phyloP scores from a whole-genome alignment of 257 asterid species.

The Craterostigma plantagineum region DNA sequence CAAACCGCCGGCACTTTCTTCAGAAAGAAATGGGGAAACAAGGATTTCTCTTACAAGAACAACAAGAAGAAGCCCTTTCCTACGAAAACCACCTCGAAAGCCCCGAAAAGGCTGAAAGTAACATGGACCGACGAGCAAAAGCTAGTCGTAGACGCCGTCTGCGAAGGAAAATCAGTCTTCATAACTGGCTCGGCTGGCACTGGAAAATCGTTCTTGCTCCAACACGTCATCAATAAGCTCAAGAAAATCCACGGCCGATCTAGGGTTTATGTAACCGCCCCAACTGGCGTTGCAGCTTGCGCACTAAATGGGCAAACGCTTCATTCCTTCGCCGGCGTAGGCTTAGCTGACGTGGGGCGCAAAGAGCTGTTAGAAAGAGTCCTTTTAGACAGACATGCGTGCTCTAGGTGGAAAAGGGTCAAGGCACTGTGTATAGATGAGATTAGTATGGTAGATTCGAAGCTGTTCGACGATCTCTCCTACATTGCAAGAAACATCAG shows the following conservation, averaged over 20 bases:
- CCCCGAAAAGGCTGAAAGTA: conserved; percentile 14
- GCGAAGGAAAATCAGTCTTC: conserved; percentile 36
- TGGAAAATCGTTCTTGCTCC: conserved; percentile 45
- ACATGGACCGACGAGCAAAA: conserved; percentile 50
- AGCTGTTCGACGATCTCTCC: conserved; percentile 32
- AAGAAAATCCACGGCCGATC: conserved; percentile 31
- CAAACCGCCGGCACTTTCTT: conserved; percentile 10
- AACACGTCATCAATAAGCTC: conserved; percentile 26
- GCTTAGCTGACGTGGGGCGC: conserved; percentile 13
- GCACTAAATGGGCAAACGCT: conserved; percentile 34
- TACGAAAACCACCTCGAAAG: conserved; percentile 7
- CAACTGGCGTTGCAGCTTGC: conserved; percentile 66
- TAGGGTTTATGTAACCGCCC: conserved; percentile 46
- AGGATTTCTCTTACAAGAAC: conserved; percentile 7
- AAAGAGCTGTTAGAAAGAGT: conserved; percentile 25
- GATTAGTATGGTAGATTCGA: conserved; percentile 45
- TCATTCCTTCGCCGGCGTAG: conserved; percentile 41
- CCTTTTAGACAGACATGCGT: conserved; percentile 17
- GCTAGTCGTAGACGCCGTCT: conserved; percentile 31
- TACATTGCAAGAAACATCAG: conserved; percentile 16
- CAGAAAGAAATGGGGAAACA: conserved; percentile 5
- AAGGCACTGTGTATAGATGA: conserved; percentile 53
- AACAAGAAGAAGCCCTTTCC: conserved; percentile 7
- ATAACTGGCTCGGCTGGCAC: conserved; percentile 78
- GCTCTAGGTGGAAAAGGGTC: conserved; percentile 39